Conservation (phyloP, 257 asterid genomes). For the Salvia rosmarinus region DNA sequence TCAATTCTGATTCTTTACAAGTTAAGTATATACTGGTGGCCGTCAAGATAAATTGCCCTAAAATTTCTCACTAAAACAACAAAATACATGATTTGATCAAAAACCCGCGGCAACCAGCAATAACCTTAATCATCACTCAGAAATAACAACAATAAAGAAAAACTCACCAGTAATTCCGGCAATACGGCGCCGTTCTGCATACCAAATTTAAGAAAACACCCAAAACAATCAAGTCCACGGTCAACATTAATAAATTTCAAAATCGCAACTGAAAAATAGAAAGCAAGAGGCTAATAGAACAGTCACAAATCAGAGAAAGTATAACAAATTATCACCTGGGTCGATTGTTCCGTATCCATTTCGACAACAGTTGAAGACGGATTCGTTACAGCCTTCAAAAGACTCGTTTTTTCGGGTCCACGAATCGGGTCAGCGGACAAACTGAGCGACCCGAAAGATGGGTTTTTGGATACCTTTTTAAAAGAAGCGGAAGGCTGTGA, state of each 20-base stretch:
- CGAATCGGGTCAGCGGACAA: conserved; percentile 38
- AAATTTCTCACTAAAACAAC: neutral
- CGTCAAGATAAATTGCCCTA: neutral
- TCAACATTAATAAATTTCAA: neutral
- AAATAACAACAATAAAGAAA: neutral
- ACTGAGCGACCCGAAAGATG: conserved; percentile 42
- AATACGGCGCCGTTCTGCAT: conserved; percentile 72
- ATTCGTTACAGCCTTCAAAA: conserved; percentile 44
- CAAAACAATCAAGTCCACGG: conserved; percentile 8
- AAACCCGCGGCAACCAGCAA: neutral
- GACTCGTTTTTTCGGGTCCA: conserved; percentile 35
- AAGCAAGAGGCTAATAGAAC: neutral
- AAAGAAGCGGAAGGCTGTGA: conserved; percentile 36
- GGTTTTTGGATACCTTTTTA: conserved; percentile 25
- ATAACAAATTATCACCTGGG: conserved; percentile 45
- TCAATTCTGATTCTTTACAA: neutral
- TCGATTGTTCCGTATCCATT: conserved; percentile 58
- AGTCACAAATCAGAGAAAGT: neutral
- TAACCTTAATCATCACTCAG: neutral
- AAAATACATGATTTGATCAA: neutral
- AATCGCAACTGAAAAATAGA: neutral
- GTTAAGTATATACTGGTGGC: neutral
- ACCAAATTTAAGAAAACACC: conserved; percentile 24
- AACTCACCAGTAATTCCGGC: conserved; percentile 88
- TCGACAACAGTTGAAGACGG: conserved; percentile 49